Evolutionary conservation across 2,329 filamentous ascomycete genomes (phyloP), one percentile per base, ranked within the genome.

Genomic region (Trichoderma afroharzianum): DNA sequence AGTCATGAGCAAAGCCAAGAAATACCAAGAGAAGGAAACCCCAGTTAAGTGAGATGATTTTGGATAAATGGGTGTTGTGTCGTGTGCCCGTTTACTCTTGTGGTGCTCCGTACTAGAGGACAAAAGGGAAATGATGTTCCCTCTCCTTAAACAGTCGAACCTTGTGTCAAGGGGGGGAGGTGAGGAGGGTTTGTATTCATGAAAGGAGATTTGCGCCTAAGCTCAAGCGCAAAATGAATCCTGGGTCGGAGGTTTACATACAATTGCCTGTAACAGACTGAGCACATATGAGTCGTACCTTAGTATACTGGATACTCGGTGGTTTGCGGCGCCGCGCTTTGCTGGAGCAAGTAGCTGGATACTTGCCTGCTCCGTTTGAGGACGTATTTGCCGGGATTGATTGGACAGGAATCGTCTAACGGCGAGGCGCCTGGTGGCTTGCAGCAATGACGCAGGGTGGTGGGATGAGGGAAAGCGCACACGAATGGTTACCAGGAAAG

Each of bases 81-180:
- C 63, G 63, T 43, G 63, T 67, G 50, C 33, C 30, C 32, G 32
- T 33, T 53, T 53, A 26, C 63, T 57, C 28, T 26, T 47, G 43
- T 24, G 8, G 62, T 32, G 62, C 62, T 21, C 36, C 39, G 28
- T 53, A 64, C 63, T 66, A 55, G 62, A 66, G 30, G 47, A 12
- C 32, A 67, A 67, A 28, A n/a, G 50, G 63, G 50, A 58, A 67
- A 58, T 67, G 63, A 67, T 67, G 55, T 50, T 50, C 55, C 63
- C 63, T 36, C 63, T 55, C 47, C 63, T 57, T 57, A 53, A 53
- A 53, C 47, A 24, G 21, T 24, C 5, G 47, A 24, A 33, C 21
- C 32, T 39, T 67, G 24, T 43, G 36, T 55, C 14, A 36, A 50
- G 63, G 63, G 33, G 32, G 7, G 63, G 33, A 24, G 7, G 39